These are phyloP conservation scores for Conidiobolus incongruus DNA, from an alignment of 371 early-diverging fungal genomes.

Conservation along the genomic window DNA sequence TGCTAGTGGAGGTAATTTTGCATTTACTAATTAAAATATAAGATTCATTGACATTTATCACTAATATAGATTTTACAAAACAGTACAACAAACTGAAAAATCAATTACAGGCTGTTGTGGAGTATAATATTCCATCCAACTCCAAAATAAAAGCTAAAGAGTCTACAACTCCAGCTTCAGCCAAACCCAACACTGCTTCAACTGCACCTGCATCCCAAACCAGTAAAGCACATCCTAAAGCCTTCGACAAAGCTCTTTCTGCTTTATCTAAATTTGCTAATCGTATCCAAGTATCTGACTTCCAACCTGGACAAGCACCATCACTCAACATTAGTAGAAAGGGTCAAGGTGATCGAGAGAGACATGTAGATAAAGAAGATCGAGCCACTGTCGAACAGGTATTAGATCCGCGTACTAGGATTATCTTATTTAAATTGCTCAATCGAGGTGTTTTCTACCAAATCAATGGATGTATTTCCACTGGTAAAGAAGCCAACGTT, in stretches of 20 bases:
- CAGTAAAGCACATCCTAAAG: conserved; percentile 13
- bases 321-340: conserved; percentile 46
- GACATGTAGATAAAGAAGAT: conserved; percentile 69
- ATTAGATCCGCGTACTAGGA: conserved; percentile 92
- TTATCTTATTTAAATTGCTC: conserved; percentile 89
- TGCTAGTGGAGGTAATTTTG: conserved; percentile 13
- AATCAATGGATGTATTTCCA: conserved; percentile 93
- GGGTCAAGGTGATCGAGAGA: conserved; percentile 50
- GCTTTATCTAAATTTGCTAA: conserved; percentile 30
- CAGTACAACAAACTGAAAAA: conserved; percentile 68
- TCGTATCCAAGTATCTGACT: conserved; percentile 15
- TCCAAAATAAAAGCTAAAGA: conserved; percentile 4
- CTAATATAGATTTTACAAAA: conserved; percentile 59
- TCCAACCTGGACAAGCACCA: conserved; percentile 24
- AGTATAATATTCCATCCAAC: conserved; percentile 7
- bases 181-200: conserved; percentile 2
- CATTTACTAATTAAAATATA: conserved; percentile 4
- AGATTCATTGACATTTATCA: neutral
- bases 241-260: conserved; percentile 18
- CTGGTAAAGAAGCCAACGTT: conserved; percentile 98
- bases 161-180: conserved; percentile 7
- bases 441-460: conserved; percentile 75
- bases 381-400: conserved; percentile 96
- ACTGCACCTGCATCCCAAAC: conserved; percentile 5
- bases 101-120: conserved; percentile 15